Base-by-base conservation (phyloP, 495 filamentous ascomycete genomes). In the Barbatosphaeria neglecta region DNA sequence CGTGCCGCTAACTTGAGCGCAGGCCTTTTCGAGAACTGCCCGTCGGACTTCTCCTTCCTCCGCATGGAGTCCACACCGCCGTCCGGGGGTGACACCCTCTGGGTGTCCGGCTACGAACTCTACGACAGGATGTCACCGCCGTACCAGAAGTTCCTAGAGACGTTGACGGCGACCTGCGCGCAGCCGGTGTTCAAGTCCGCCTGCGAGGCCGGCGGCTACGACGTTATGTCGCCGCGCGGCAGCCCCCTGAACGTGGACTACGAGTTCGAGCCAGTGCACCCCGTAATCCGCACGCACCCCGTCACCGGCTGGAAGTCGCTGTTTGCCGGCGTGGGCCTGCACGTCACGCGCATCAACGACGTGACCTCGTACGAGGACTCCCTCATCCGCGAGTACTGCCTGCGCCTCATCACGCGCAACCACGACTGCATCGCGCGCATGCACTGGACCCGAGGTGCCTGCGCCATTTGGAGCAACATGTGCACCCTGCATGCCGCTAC, bases 241-340 rank as follows among this genome's bases (percentile, higher is more conserved):
- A 61, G 56, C 2, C 65, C 68, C 2, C 50, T 64, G 1, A 70
- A 72, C 51, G 45, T 49, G 10, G 63, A 55, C 33, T 62, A 58
- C 51, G 53, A 58, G 25, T 69, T 72, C 49, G 46, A 57, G 25
- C 62, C 64, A 2, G 50, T 50, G 11, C 69, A 73, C 48, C 69
- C 67, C 35, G 64, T 72, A 10, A 50, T 74, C 17, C 60, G 70
- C 31, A 74, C 73, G 4, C 66, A 75, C 46, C 70, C 68, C 0
- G 63, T 72, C 2, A 76, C 73, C 0, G 66, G 66, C 3, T 70
- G 67, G 69, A 76, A 75, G 53, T 51, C 59, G 11, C 40, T 76
- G 15, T 73, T 70, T 48, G 66, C 65, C 3, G 66, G 63, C 15
- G 59, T 64, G 4, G 68, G 65, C 0, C 46, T 68, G 10, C 66